Evolutionary conservation across 345 rosid species (phyloP), one percentile per base, ranked within the genome.

Genomic region (Moringa oleifera): DNA sequence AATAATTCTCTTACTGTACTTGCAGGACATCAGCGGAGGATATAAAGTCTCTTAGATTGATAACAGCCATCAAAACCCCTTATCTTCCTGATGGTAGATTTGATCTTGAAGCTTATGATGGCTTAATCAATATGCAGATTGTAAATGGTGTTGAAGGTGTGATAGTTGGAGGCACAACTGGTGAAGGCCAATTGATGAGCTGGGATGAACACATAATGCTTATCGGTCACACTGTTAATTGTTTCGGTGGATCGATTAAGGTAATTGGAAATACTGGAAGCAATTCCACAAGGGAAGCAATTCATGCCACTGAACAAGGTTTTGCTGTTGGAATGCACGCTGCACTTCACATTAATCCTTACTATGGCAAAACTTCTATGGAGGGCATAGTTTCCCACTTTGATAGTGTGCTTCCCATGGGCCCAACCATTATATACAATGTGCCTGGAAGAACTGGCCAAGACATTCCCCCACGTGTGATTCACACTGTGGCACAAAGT

Each of bases 171-270:
- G 98, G 97, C 54, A 87, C 94, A 55, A 90, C 98, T 0, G 98
- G 96, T 28, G 98, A 93, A 75, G 98, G 98, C 17, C 97, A 90
- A 22, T 61, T 90, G 52, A 93, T 90, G 96, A 87, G 94, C 72
- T 90, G 97, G 98, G 97, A 93, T 22, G 97, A 93, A 55, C 97
- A 93, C 72, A 83, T 90, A 64, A 88, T 81, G 91, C 96, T 90
- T 56, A 93, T 93, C 52, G 94, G 91, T 46, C 97, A 87, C 67
- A 93, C 91, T 0, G 97, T 90, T 4, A 81, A 84, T 31, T 90
- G 87, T 64, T 93, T 86, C 52, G 97, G 97, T 0, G 81, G 79
- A 45, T 80, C 76, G 8, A 69, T 90, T 67, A 90, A 86, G 75
- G 94, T 90, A 41, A 82, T 93, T 25, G 94, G 94, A 12, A 88